A percentile compares a stretch with the other conserved stretches of the same genome.
phyloP scores from a whole-genome alignment of 129 eudicot genomes.

The Dittrichia graveolens region DNA sequence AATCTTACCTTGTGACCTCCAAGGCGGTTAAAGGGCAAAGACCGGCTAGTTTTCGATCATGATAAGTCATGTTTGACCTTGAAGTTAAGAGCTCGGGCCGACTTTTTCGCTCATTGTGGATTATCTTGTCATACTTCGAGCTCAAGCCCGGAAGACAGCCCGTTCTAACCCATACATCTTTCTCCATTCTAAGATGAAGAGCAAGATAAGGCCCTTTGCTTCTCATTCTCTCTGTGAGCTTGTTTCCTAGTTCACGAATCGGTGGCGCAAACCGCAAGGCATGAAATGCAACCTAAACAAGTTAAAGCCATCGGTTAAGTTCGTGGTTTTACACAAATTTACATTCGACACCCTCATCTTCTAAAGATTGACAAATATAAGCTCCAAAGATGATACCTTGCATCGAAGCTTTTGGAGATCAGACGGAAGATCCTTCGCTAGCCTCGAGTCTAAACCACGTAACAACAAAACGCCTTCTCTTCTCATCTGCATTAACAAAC shows the following conservation, averaged over 20 bases:
- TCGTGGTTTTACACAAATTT: not conserved
- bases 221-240: constrained; percentile 74
- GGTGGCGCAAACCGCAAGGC: constrained; percentile 86
- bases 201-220: constrained; percentile 95
- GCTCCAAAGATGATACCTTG: constrained; percentile 55
- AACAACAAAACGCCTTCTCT: constrained; percentile 82
- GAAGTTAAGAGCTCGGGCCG: constrained; percentile 88
- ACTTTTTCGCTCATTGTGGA: constrained; percentile 63
- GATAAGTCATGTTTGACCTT: constrained; percentile 86
- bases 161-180: constrained; percentile 98
- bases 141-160: constrained; percentile 96
- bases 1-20: constrained; percentile 70
- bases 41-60: constrained; percentile 87
- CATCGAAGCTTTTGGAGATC: constrained; percentile 98
- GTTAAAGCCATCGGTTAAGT: constrained; percentile 3
- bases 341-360: not conserved
- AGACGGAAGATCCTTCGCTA: constrained; percentile 91
- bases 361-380: not conserved
- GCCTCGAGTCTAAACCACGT: constrained; percentile 93
- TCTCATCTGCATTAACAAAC: constrained; percentile 66
- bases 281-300: constrained; percentile 81
- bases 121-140: constrained; percentile 60
- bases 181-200: constrained; percentile 93
- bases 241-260: constrained; percentile 72
- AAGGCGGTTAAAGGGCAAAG: constrained; percentile 93